Conservation (phyloP, 495 filamentous ascomycete species). For the Neurospora sp. region DNA sequence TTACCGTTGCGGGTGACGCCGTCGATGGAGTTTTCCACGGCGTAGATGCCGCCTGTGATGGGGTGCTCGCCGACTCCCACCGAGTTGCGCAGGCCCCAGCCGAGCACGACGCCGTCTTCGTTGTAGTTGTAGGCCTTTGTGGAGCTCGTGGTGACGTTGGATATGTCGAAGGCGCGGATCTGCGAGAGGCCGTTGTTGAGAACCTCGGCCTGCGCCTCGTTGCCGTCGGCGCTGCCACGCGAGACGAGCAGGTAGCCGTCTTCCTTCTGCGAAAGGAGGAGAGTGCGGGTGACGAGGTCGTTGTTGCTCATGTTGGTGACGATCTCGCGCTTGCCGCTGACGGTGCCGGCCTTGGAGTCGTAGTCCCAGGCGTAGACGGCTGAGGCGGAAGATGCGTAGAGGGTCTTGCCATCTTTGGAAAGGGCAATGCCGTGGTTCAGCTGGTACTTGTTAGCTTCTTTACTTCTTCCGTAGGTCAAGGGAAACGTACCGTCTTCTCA, state of each 20-base stretch:
- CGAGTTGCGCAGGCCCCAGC: conserved; percentile 59
- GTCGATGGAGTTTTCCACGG: conserved; percentile 60
- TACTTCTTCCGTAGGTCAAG: neutral
- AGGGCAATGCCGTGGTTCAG: conserved; percentile 57
- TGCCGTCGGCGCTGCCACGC: conserved; percentile 44
- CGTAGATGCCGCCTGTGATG: conserved; percentile 47
- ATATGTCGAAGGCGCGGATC: conserved; percentile 50
- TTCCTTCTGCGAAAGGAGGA: conserved; percentile 36
- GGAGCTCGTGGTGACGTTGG: conserved; percentile 22
- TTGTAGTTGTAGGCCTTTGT: conserved; percentile 28
- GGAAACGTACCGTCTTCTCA: conserved; percentile 25
- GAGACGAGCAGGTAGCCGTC: conserved; percentile 41
- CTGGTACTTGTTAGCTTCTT: conserved; percentile 14
- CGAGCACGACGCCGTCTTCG: conserved; percentile 43
- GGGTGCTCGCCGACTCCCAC: conserved; percentile 54
- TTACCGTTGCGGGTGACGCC: conserved; percentile 40
- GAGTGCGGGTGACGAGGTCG: conserved; percentile 51
- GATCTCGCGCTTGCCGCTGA: conserved; percentile 30
- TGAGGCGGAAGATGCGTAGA: conserved; percentile 49
- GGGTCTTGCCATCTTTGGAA: conserved; percentile 45
- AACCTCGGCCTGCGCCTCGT: conserved; percentile 34
- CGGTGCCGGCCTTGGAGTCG: conserved; percentile 31
- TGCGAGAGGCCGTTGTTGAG: conserved; percentile 45
- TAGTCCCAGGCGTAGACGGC: conserved; percentile 50
- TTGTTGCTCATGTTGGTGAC: conserved; percentile 47